Conservation (phyloP, 192 early-diverging fungal species). For the Allomyces macrogynus region DNA sequence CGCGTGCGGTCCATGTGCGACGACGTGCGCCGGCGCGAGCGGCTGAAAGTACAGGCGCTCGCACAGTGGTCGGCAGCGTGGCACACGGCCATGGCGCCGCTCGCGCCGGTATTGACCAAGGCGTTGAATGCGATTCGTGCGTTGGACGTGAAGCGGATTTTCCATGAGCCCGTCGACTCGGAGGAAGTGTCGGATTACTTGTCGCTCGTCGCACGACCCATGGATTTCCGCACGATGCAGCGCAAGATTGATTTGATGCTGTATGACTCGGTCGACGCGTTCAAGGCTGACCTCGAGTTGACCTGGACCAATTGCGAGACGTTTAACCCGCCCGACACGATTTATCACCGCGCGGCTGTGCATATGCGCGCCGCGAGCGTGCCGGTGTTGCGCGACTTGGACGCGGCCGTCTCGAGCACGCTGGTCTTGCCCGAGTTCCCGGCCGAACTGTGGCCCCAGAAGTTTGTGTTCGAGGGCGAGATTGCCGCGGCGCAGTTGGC, state of each 20-base stretch:
- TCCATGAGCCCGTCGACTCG: conserved; percentile 43
- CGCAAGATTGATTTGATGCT: conserved; percentile 27
- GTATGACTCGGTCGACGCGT: conserved; percentile 35
- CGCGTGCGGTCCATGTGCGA: conserved; percentile 64
- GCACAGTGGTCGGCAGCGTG: conserved; percentile 41
- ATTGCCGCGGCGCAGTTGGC: not conserved
- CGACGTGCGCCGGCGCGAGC: conserved; percentile 50
- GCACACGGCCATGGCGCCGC: conserved; percentile 44
- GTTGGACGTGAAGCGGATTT: conserved; percentile 44
- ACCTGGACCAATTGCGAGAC: conserved; percentile 52
- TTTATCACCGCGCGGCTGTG: conserved; percentile 23
- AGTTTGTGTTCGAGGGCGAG: not conserved
- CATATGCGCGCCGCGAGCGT: not conserved
- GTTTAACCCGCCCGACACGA: conserved; percentile 54
- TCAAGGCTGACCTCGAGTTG: conserved; percentile 45
- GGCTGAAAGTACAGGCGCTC: conserved; percentile 39
- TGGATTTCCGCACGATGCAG: conserved; percentile 52
- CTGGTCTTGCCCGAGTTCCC: not conserved
- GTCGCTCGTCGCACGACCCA: conserved; percentile 44
- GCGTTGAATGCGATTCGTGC: conserved; percentile 4
- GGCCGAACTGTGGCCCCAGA: not conserved
- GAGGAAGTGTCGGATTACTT: conserved; percentile 56
- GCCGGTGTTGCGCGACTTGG: not conserved
- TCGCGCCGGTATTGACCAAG: conserved; percentile 13
- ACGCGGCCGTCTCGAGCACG: not conserved